Percentiles rank a stretch among this genome's conserved stretches.
These are phyloP conservation scores for Elsinoe ampelina DNA, from an alignment of 2,329 filamentous ascomycete species.

Conservation along the genomic window DNA sequence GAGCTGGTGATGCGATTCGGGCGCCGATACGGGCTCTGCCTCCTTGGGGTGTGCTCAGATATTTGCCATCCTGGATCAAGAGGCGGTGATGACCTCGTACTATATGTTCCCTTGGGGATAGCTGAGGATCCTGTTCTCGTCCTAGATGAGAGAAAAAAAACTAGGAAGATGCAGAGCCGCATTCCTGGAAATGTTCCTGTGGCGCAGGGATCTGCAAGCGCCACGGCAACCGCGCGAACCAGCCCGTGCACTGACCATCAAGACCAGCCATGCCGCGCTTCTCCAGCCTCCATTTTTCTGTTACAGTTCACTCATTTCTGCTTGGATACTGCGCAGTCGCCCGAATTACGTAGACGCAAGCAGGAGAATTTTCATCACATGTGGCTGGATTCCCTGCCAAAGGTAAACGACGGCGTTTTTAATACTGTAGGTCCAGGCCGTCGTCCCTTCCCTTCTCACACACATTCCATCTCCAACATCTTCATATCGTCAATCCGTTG, in stretches of 20 bases:
- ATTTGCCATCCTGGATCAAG: too few relatives aligned
- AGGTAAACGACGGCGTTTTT: conserved; percentile 11
- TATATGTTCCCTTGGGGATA: too few relatives aligned
- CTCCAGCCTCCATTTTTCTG: conserved; percentile 2
- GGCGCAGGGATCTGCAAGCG: conserved; percentile 1
- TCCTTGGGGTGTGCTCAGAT: too few relatives aligned
- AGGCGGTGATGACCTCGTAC: too few relatives aligned
- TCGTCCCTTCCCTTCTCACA: conserved; percentile 1
- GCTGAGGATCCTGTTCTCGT: too few relatives aligned
- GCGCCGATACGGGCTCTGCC: too few relatives aligned
- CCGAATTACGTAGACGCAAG: conserved; percentile 4
- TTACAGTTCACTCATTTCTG: conserved; percentile 1
- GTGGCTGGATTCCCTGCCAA: conserved; percentile 11
- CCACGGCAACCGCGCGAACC: background rate
- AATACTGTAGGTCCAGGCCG: conserved; percentile 6
- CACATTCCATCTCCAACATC: conserved; percentile 4
- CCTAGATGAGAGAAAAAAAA: too few relatives aligned
- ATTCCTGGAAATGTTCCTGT: background rate
- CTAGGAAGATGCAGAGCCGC: too few relatives aligned
- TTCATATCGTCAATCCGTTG: conserved; percentile 1
- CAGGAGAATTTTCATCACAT: conserved; percentile 3
- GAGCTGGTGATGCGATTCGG: too few relatives aligned
- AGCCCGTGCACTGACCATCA: background rate
- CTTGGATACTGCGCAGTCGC: background rate
- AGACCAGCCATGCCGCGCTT: background rate